Percentiles rank a stretch among this genome's conserved stretches.
phyloP scores from a whole-genome alignment of 1,284 basidiomycete species.

The Cutaneotrichosporon cavernicola region DNA sequence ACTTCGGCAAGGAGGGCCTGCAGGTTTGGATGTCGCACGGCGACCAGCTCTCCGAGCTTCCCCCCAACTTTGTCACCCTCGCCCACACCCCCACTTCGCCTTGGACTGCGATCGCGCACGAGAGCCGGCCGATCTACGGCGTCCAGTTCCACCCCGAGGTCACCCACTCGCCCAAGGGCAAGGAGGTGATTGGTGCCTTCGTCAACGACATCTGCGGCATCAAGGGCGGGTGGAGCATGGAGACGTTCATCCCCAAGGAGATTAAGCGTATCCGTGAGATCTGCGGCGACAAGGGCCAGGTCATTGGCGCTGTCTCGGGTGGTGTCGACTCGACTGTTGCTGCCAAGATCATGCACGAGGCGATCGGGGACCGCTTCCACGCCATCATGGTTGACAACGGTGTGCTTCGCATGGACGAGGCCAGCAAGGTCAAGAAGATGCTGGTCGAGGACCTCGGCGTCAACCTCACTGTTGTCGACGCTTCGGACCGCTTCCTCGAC shows the following conservation, averaged over 20 bases:
- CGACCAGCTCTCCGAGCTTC: constrained; percentile 82
- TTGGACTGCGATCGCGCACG: constrained; percentile 89
- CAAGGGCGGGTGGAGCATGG: constrained; percentile 91
- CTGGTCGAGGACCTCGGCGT: constrained; percentile 90
- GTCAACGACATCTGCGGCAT: constrained; percentile 83
- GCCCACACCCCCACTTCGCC: constrained; percentile 86
- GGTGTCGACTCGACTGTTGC: constrained; percentile 98
- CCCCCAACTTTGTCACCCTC: constrained; percentile 82
- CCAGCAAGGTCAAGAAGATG: constrained; percentile 91
- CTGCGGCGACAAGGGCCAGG: constrained; percentile 89
- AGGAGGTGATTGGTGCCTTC: constrained; percentile 86
- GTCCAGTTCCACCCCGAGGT: constrained; percentile 99
- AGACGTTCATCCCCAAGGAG: constrained; percentile 95
- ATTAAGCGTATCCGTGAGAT: constrained; percentile 91
- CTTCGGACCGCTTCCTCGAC: constrained; percentile 89
- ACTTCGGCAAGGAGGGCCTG: constrained; percentile 63
- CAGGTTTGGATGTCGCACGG: constrained; percentile 99
- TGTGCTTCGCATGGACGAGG: constrained; percentile 89
- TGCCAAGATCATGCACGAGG: constrained; percentile 99
- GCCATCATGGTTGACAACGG: constrained; percentile 99
- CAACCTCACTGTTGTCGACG: constrained; percentile 93
- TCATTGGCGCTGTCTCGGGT: constrained; percentile 96
- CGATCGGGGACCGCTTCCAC: constrained; percentile 97
- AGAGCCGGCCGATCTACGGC: constrained; percentile 85
- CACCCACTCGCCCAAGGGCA: constrained; percentile 87